phyloP scores from a whole-genome alignment of 2,329 filamentous ascomycete genomes.

The Alternaria sp. region DNA sequence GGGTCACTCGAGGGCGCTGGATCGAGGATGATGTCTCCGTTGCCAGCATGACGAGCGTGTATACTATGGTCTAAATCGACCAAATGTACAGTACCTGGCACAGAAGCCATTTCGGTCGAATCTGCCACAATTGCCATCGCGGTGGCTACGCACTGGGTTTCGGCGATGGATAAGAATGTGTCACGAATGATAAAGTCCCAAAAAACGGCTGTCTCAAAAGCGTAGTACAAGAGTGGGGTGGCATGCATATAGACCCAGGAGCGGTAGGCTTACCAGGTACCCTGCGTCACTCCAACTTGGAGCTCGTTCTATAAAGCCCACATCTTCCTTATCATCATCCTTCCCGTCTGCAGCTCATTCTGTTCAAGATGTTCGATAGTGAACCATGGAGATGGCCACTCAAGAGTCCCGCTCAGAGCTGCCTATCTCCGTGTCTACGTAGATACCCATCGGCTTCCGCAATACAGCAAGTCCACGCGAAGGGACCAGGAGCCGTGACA shows the following conservation, averaged over 20 bases:
- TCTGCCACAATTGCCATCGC: conserved; percentile 13
- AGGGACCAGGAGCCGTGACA: not conserved
- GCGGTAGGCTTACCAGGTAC: not conserved
- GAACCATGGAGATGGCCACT: not conserved
- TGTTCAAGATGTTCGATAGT: not conserved
- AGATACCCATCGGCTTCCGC: not conserved
- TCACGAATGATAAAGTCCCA: not conserved
- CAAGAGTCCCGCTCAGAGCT: not conserved
- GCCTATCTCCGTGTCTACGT: not conserved
- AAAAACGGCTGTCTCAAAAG: not conserved
- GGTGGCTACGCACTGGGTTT: not conserved
- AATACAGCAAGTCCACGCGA: conserved; percentile 9
- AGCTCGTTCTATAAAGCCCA: not conserved
- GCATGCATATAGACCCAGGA: not conserved
- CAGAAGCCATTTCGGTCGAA: not conserved
- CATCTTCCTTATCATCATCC: not conserved
- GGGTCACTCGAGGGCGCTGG: conserved; percentile 48
- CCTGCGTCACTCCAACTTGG: not conserved
- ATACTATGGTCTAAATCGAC: conserved; percentile 53
- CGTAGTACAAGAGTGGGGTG: conserved; percentile 10
- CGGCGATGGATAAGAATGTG: not conserved
- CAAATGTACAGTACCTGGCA: conserved; percentile 55
- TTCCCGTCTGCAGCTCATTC: not conserved
- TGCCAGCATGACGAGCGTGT: conserved; percentile 46
- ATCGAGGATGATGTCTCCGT: conserved; percentile 54